phyloP scores from a whole-genome alignment of 2,329 filamentous ascomycete genomes.

The Phoma herbarum region DNA sequence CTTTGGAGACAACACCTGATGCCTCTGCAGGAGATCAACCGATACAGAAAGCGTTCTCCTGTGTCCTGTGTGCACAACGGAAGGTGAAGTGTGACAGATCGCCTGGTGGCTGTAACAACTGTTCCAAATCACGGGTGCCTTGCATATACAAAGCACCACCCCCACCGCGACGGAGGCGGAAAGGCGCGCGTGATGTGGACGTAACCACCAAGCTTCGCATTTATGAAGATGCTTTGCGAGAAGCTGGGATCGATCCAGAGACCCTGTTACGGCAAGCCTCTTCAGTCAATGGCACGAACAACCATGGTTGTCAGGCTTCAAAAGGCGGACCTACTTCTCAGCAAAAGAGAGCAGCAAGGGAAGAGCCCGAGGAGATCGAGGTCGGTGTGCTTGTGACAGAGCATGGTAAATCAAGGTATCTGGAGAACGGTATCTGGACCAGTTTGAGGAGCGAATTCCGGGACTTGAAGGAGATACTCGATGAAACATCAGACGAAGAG shows the following conservation, averaged over 20 bases:
- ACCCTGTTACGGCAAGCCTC: conserved; percentile 30
- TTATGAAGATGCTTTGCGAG: conserved; percentile 43
- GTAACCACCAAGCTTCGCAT: conserved; percentile 34
- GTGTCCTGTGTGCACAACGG: conserved; percentile 45
- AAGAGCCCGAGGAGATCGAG: neutral
- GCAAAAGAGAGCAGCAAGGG: neutral
- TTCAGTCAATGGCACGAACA: neutral
- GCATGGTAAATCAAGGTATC: conserved; percentile 42
- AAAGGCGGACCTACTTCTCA: neutral
- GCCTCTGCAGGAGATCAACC: neutral
- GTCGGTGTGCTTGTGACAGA: conserved; percentile 36
- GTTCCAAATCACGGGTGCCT: conserved; percentile 39
- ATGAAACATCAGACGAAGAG: conserved; percentile 44
- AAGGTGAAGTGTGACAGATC: conserved; percentile 48
- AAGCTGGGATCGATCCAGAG: conserved; percentile 41
- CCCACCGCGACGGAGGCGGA: conserved; percentile 42
- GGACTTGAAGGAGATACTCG: conserved; percentile 38
- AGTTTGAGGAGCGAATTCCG: conserved; percentile 43
- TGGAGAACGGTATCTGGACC: conserved; percentile 48
- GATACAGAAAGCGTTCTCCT: conserved; percentile 44
- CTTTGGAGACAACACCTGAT: neutral
- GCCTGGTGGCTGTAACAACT: conserved; percentile 43
- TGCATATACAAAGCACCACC: conserved; percentile 48
- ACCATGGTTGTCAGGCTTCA: neutral
- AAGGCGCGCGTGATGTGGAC: conserved; percentile 38